phyloP scores from a whole-genome alignment of 805 yeast genomes.

The Lipomyces orientalis region DNA sequence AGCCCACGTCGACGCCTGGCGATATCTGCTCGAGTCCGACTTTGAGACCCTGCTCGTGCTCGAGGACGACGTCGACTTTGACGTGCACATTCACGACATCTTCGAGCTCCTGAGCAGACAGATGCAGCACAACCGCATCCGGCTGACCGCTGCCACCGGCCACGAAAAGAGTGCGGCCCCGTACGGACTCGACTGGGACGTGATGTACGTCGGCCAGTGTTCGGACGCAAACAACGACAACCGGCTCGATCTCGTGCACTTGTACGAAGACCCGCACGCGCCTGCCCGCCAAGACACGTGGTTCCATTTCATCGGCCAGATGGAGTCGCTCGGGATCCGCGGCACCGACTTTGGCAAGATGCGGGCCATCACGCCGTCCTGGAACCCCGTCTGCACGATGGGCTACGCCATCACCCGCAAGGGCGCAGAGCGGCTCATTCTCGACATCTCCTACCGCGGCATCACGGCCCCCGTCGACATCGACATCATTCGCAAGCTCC shows the following conservation, averaged over 20 bases:
- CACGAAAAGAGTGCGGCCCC: constrained; percentile 24
- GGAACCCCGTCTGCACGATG: constrained; percentile 29
- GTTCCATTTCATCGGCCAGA: constrained; percentile 14
- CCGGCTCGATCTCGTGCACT: constrained; percentile 23
- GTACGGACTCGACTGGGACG: constrained; percentile 32
- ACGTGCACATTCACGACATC: constrained; percentile 25
- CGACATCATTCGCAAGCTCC: constrained; percentile 17
- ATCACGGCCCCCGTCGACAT: constrained; percentile 24
- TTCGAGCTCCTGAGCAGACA: constrained; percentile 19
- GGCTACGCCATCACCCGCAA: constrained; percentile 28
- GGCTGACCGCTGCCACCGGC: constrained; percentile 20
- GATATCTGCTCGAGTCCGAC: constrained; percentile 23
- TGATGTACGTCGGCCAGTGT: constrained; percentile 28
- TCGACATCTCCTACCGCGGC: constrained; percentile 24
- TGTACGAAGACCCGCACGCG: constrained; percentile 21
- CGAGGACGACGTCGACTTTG: constrained; percentile 32
- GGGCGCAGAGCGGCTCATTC: constrained; percentile 29
- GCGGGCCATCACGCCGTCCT: constrained; percentile 22
- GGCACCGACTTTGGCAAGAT: constrained; percentile 11
- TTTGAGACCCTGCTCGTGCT: constrained; percentile 25
- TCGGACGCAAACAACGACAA: constrained; percentile 20
- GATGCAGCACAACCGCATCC: constrained; percentile 27
- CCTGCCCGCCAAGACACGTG: constrained; percentile 13
- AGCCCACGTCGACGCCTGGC: constrained; percentile 30
- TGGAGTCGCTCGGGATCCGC: constrained; percentile 7